Percentiles rank a stretch among this genome's conserved stretches.
Conservation (phyloP, 129 eudicot species). For the Silybum marianum region DNA sequence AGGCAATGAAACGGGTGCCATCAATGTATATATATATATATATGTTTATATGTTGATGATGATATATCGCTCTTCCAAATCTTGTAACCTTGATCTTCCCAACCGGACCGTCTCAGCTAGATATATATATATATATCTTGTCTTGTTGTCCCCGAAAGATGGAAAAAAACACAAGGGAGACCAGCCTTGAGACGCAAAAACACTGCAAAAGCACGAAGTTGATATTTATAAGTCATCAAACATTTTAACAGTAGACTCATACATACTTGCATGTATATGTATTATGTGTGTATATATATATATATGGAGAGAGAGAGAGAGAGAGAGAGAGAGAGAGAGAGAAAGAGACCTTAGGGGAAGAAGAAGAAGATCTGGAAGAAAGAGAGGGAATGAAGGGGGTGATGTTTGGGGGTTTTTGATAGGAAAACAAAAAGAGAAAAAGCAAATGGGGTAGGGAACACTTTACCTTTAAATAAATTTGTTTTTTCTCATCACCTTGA, state of each 20-base stretch:
- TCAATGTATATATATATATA: slow-evolving; percentile 13
- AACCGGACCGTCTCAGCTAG: slow-evolving; percentile 21
- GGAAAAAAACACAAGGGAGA: slow-evolving; percentile 19
- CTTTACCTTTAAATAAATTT: slow-evolving; percentile 54
- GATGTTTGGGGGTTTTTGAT: slow-evolving; percentile 56
- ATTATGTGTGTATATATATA: neutral
- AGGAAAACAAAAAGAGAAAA: slow-evolving; percentile 63
- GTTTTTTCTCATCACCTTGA: slow-evolving; percentile 37
- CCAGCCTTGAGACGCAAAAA: slow-evolving; percentile 37
- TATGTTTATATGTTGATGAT: neutral
- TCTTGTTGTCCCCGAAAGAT: slow-evolving; percentile 29
- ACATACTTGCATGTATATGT: neutral
- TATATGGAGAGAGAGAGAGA: neutral
- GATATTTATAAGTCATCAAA: slow-evolving; percentile 24
- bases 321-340: slow-evolving; percentile 24
- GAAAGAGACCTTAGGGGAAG: slow-evolving; percentile 38
- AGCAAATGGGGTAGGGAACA: slow-evolving; percentile 52
- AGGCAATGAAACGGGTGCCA: slow-evolving; percentile 98
- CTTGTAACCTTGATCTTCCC: slow-evolving; percentile 20
- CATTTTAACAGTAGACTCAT: neutral
- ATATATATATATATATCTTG: slow-evolving; percentile 21
- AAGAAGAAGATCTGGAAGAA: slow-evolving; percentile 27
- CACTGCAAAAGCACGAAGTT: slow-evolving; percentile 38
- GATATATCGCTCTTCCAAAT: slow-evolving; percentile 6
- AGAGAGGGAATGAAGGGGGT: slow-evolving; percentile 44